Evolutionary conservation across 2,329 filamentous ascomycete species (phyloP).

Genomic region (Diaporthe vaccinii): DNA sequence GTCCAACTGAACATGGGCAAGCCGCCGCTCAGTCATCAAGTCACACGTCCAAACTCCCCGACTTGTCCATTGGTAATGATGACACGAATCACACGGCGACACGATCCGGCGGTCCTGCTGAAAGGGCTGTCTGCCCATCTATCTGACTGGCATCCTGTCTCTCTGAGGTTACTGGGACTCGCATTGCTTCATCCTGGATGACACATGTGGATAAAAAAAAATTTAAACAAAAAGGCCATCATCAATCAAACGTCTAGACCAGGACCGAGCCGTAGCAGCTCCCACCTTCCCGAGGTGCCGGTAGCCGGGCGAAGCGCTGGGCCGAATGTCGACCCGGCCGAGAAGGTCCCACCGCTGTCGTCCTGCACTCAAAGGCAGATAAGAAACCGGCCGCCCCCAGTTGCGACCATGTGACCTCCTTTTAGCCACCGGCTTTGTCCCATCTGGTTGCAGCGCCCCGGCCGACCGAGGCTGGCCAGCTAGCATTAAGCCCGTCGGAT

Average conservation of each 20-base stretch:
- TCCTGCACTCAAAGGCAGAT: not conserved
- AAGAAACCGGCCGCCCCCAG: conserved; percentile 9
- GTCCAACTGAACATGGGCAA: conserved; percentile 24
- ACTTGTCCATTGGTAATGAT: not conserved
- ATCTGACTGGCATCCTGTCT: not conserved
- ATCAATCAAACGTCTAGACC: not conserved
- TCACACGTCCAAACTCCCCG: conserved; percentile 10
- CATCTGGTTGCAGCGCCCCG: not conserved
- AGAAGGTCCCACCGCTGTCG: conserved; percentile 2
- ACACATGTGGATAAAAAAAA: not conserved
- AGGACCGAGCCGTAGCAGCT: not conserved
- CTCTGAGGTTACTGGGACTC: not conserved
- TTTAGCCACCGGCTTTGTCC: conserved; percentile 19
- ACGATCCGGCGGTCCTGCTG: conserved; percentile 21
- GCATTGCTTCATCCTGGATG: not conserved
- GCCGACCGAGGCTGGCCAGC: conserved; percentile 9
- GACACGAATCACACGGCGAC: conserved; percentile 38
- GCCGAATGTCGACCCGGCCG: conserved; percentile 17
- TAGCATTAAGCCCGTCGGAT: not conserved
- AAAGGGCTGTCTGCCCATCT: not conserved
- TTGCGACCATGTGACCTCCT: conserved; percentile 5
- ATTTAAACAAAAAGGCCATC: not conserved
- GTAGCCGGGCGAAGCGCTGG: conserved; percentile 28
- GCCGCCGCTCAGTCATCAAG: conserved; percentile 15
- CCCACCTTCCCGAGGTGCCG: not conserved